phyloP scores from a whole-genome alignment of 768 basidiomycete genomes.

The Boletales sp. region DNA sequence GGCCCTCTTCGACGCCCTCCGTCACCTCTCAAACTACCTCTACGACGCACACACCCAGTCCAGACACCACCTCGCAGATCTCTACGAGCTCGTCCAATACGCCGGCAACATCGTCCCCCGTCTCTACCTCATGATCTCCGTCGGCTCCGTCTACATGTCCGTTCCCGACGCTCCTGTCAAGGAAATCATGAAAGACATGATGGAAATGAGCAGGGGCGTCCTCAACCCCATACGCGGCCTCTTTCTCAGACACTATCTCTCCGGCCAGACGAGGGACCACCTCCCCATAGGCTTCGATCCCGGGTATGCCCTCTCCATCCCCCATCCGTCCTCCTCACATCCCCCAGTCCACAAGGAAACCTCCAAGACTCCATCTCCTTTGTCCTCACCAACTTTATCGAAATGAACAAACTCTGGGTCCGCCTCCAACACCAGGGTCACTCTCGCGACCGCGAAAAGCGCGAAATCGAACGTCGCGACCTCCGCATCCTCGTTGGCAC shows the following conservation, averaged over 20 bases:
- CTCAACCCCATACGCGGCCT: slow-evolving; percentile 95
- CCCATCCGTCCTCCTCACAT: not conserved
- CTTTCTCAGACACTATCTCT: slow-evolving; percentile 94
- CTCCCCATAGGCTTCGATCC: slow-evolving; percentile 82
- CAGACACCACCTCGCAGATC: slow-evolving; percentile 93
- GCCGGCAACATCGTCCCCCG: slow-evolving; percentile 95
- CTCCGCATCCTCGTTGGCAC: slow-evolving; percentile 96
- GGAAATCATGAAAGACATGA: slow-evolving; percentile 99
- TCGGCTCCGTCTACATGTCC: slow-evolving; percentile 99
- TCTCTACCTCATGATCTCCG: slow-evolving; percentile 98
- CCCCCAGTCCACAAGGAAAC: slow-evolving; percentile 73
- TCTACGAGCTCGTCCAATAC: slow-evolving; percentile 99
- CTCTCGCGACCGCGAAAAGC: slow-evolving; percentile 94
- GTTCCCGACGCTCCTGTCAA: slow-evolving; percentile 95
- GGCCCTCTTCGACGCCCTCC: slow-evolving; percentile 96
- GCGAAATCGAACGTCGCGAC: slow-evolving; percentile 93
- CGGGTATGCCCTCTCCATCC: slow-evolving; percentile 53
- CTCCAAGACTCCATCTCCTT: slow-evolving; percentile 94
- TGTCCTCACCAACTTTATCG: slow-evolving; percentile 97
- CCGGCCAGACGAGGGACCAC: slow-evolving; percentile 94
- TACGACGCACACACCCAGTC: slow-evolving; percentile 92
- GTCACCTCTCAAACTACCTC: slow-evolving; percentile 93
- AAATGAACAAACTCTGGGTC: slow-evolving; percentile 99
- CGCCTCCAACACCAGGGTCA: slow-evolving; percentile 97
- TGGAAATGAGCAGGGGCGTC: slow-evolving; percentile 99